Evolutionary conservation across 2,329 filamentous ascomycete species (phyloP).

Genomic region (Lachnellula suecica): DNA sequence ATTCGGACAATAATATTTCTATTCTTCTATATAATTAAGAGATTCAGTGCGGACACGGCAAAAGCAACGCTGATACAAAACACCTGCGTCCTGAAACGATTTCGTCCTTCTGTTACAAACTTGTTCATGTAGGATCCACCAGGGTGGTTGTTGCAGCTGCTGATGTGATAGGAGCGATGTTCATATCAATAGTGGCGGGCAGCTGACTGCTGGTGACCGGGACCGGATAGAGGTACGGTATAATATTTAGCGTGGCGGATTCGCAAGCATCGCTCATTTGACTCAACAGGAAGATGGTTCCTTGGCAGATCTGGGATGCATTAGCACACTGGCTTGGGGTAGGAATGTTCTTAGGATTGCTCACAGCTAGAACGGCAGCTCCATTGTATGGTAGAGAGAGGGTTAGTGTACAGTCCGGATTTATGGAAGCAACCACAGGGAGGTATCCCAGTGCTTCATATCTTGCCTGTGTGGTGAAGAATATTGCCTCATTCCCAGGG

Average conservation of each 20-base stretch:
- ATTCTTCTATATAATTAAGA: no score
- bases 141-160: neutral
- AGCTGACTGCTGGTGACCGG: neutral
- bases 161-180: neutral
- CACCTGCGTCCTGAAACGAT: no score
- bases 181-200: neutral
- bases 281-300: slow-evolving; percentile 3
- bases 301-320: slow-evolving; percentile 3
- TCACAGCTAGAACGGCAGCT: slow-evolving; percentile 5
- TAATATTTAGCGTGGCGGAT: neutral
- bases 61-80: no score
- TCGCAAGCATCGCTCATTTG: neutral
- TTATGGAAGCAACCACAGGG: slow-evolving; percentile 13
- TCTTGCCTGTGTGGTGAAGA: slow-evolving; percentile 11
- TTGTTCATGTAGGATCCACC: no score
- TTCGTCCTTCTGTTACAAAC: no score
- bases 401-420: slow-evolving; percentile 12
- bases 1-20: no score
- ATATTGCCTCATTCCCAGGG: slow-evolving; percentile 16
- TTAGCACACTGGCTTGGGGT: neutral
- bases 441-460: slow-evolving; percentile 6
- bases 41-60: no score
- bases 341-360: neutral
- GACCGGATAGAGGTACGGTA: neutral
- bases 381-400: slow-evolving; percentile 14